These are phyloP conservation scores for Hymenoscyphus fructigenus DNA, from an alignment of 2,329 filamentous ascomycete species.

Conservation along the genomic window DNA sequence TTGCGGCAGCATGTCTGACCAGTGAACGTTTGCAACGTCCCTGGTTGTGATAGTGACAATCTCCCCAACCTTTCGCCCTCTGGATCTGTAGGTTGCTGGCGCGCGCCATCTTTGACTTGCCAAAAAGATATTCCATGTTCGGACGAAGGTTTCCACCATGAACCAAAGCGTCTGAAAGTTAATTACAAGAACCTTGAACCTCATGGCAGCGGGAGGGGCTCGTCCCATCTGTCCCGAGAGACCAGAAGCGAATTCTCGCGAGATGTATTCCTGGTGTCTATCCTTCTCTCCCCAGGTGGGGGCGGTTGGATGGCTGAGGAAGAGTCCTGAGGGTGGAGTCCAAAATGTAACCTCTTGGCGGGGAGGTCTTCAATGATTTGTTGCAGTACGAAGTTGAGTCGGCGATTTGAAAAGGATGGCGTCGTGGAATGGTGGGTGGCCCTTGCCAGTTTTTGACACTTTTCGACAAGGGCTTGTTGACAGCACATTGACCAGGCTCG, in stretches of 20 bases:
- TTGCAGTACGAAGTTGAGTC: neutral
- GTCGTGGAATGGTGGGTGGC: neutral
- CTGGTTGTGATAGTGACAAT: neutral
- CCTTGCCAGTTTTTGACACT: too few relatives aligned
- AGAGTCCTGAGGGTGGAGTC: neutral
- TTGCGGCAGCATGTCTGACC: neutral
- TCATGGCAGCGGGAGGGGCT: neutral
- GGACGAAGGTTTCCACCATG: neutral
- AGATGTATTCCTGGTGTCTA: neutral
- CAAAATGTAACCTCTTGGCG: neutral
- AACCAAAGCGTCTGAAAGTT: neutral
- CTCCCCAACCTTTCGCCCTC: neutral
- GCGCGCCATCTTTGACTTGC: neutral
- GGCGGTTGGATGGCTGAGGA: neutral
- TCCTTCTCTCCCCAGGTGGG: neutral
- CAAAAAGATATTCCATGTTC: neutral
- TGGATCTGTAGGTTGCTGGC: neutral
- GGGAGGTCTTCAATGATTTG: neutral
- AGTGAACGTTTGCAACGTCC: slow-evolving; percentile 1
- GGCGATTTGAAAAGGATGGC: neutral
- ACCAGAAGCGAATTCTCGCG: slow-evolving; percentile 5
- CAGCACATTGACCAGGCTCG: neutral
- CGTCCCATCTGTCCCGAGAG: slow-evolving; percentile 3
- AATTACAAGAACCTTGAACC: neutral
- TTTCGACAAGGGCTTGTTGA: neutral